Evolutionary conservation across 2,329 filamentous ascomycete genomes (phyloP).

Genomic region (Ophiostoma piceae): DNA sequence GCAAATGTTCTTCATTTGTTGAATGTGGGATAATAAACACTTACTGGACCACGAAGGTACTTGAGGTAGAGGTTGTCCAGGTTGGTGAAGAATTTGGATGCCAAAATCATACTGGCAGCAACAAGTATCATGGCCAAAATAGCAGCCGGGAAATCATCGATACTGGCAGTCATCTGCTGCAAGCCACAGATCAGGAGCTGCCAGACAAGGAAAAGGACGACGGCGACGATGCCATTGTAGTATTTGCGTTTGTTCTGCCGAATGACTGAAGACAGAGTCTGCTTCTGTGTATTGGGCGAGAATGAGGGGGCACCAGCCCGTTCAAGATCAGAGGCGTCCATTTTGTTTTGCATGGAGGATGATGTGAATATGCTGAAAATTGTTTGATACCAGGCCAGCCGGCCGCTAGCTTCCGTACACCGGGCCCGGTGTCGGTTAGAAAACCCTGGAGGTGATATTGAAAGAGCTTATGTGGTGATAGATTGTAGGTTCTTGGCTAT

Average conservation of each 20-base stretch:
- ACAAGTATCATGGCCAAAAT: slow-evolving; percentile 45
- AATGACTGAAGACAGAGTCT: background rate
- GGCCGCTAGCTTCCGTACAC: slow-evolving; percentile 19
- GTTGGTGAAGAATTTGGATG: slow-evolving; percentile 25
- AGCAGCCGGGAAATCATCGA: slow-evolving; percentile 42
- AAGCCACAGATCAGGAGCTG: slow-evolving; percentile 46
- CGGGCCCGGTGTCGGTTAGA: slow-evolving; percentile 20
- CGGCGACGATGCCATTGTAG: slow-evolving; percentile 33
- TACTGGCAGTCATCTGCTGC: slow-evolving; percentile 35
- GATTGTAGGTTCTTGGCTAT: background rate
- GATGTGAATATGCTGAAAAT: background rate
- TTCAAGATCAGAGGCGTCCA: background rate
- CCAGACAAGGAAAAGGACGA: slow-evolving; percentile 38
- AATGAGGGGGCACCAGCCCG: background rate
- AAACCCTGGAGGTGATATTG: background rate
- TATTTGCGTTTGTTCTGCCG: slow-evolving; percentile 17
- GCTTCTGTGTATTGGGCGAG: background rate
- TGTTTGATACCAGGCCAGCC: slow-evolving; percentile 17
- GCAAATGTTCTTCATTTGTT: background rate
- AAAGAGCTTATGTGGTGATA: too few species aligned
- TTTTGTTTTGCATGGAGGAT: background rate
- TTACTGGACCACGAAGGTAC: slow-evolving; percentile 26
- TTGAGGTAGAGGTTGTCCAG: slow-evolving; percentile 31
- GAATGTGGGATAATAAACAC: too few species aligned
- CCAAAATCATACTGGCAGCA: slow-evolving; percentile 36